Conservation (phyloP, 2,329 filamentous ascomycete species). For the Phialocephala subalpina region DNA sequence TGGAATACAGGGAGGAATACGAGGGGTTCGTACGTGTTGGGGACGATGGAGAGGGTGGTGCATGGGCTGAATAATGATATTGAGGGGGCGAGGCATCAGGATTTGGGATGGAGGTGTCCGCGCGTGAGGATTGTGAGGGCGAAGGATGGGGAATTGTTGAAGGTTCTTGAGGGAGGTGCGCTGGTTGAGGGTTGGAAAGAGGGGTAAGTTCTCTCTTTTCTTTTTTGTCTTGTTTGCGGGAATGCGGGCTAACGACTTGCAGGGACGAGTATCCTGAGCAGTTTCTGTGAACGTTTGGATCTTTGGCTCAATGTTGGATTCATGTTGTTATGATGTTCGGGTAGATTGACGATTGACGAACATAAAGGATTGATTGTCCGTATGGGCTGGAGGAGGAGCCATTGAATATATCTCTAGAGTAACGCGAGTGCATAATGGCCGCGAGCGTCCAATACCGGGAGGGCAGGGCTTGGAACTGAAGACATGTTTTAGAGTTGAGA, state of each 20-base stretch:
- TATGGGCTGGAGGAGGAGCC: too few species aligned
- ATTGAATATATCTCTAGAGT: too few species aligned
- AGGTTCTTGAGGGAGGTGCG: slow-evolving; percentile 32
- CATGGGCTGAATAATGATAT: slow-evolving; percentile 32
- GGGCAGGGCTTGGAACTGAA: too few species aligned
- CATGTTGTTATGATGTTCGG: too few species aligned
- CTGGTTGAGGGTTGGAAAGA: slow-evolving; percentile 32
- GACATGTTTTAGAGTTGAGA: too few species aligned
- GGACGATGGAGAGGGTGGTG: slow-evolving; percentile 15
- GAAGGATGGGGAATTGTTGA: slow-evolving; percentile 27
- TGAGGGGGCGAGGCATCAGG: slow-evolving; percentile 23
- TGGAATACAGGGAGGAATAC: slow-evolving; percentile 17
- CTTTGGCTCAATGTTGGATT: not conserved
- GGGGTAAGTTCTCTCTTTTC: slow-evolving; percentile 31
- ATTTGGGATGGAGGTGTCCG: slow-evolving; percentile 39
- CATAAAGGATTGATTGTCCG: too few species aligned
- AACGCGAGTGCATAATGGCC: too few species aligned
- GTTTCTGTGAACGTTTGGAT: slow-evolving; percentile 30
- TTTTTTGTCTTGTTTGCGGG: not conserved
- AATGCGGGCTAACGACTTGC: not conserved
- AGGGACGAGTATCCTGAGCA: slow-evolving; percentile 16
- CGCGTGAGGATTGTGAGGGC: slow-evolving; percentile 32
- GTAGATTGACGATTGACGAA: too few species aligned
- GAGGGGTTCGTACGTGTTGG: not conserved
- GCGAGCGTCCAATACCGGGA: too few species aligned